phyloP scores from a whole-genome alignment of 2,329 filamentous ascomycete genomes.

The Diaporthe aspalathi region DNA sequence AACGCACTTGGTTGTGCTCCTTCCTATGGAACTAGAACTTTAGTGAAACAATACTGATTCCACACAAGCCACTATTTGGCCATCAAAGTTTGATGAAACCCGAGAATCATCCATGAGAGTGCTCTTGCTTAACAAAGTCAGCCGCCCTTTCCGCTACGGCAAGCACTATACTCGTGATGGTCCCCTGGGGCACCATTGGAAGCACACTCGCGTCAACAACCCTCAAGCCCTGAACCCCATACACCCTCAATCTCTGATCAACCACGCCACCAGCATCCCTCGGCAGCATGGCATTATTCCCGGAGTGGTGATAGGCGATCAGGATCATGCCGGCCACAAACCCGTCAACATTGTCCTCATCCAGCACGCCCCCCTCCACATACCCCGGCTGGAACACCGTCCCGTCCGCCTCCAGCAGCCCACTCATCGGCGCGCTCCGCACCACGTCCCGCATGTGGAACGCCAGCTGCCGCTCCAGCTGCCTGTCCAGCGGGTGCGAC shows the following conservation, averaged over 20 bases:
- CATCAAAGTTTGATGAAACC: neutral
- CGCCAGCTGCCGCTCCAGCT: slow-evolving; percentile 42
- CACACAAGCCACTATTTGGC: neutral
- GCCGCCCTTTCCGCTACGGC: slow-evolving; percentile 28
- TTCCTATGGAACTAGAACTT: too few species aligned
- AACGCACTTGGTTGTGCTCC: too few species aligned
- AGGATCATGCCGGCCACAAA: slow-evolving; percentile 18
- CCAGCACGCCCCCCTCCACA: neutral
- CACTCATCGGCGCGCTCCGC: slow-evolving; percentile 46
- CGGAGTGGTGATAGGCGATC: slow-evolving; percentile 50
- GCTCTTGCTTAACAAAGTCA: slow-evolving; percentile 27
- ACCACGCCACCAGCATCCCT: slow-evolving; percentile 54
- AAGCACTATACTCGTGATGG: slow-evolving; percentile 15
- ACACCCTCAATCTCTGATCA: slow-evolving; percentile 51
- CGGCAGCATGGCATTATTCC: slow-evolving; percentile 56
- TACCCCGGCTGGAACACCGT: slow-evolving; percentile 14
- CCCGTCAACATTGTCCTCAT: neutral
- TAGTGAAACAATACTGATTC: too few species aligned
- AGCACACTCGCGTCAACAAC: slow-evolving; percentile 54
- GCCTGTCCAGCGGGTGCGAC: slow-evolving; percentile 46
- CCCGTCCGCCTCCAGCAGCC: slow-evolving; percentile 41
- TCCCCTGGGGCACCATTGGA: slow-evolving; percentile 5
- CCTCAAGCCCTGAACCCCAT: slow-evolving; percentile 53
- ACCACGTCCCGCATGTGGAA: slow-evolving; percentile 50
- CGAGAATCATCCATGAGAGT: neutral